Evolutionary conservation across 768 basidiomycete genomes (phyloP), one percentile per base, ranked within the genome.

Genomic region (Pisolithus microcarpus): DNA sequence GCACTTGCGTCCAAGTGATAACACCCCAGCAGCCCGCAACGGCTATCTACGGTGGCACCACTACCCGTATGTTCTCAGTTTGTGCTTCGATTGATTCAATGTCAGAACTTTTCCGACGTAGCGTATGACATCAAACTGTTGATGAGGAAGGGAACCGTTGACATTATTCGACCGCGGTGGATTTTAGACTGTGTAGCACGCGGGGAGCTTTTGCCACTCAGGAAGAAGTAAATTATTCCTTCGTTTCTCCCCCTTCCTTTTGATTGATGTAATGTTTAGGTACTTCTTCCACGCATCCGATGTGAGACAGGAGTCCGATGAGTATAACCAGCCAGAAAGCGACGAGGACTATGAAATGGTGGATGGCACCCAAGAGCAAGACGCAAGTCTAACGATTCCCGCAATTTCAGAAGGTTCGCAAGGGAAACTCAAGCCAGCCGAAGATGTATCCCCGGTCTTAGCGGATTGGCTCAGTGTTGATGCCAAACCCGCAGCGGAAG

Each of bases 151-250:
- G 84, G 76, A 4, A 71, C 73, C 1, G 72, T 82, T 50, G 85
- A 91, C 55, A 81, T 95, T 46, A 70, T 95, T 52, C 82, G 77
- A 50, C 90, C 94, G 0, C 69, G 77, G 26, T 98, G 93, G 92
- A 72, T 98, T 49, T 61, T 74, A 36, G 88, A 92, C 60, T 93
- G 85, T 21, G 74, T 94, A n/a, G 72, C 75, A 5, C 69, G 71
- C 26, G 77, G 75, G 10, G 70, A 77, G 51, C 70, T 73, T 18
- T 66, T 81, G 24, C 84, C 89, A 1, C 68, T 93, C 52, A 74
- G 65, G 37, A 83, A 84, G 67, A 85, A 80, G 91, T 92, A 59
- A 45, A 23, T 23, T 23, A 23, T 23, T 23, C 4, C 21, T 23
- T 23, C 37, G 31, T 10, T n/a, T 34, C 2, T 19, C 11, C 43